Percentiles rank a stretch among this genome's conserved stretches.
These are phyloP conservation scores for Cylindricascospora bacillispora DNA, from an alignment of 1,139 yeast genomes.

Conservation along the genomic window DNA sequence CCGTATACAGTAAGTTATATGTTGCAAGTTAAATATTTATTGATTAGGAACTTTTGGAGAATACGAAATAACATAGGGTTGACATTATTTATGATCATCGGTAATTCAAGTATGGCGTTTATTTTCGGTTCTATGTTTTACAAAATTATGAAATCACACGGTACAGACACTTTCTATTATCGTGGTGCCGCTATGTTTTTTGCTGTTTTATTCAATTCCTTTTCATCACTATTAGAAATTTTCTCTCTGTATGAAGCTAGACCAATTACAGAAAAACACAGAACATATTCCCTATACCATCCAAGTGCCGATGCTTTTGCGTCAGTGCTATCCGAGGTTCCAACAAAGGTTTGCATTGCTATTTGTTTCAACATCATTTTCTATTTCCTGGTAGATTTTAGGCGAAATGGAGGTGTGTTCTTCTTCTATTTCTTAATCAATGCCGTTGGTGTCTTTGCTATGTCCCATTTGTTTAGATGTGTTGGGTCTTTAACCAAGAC, in stretches of 20 bases:
- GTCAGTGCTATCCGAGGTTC: conserved; percentile 46
- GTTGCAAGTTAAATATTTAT: conserved; percentile 39
- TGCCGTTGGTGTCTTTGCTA: conserved; percentile 36
- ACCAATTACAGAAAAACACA: conserved; percentile 59
- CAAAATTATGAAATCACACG: conserved; percentile 31
- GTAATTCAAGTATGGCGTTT: conserved; percentile 48
- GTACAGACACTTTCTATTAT: conserved; percentile 39
- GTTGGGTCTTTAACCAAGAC: conserved; percentile 45
- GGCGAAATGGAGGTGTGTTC: conserved; percentile 46
- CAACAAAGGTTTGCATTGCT: conserved; percentile 38
- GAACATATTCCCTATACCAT: conserved; percentile 49
- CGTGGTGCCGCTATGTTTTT: conserved; percentile 56
- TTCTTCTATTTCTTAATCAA: conserved; percentile 43
- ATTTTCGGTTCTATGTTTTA: conserved; percentile 54
- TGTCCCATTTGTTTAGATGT: conserved; percentile 51
- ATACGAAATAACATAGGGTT: conserved; percentile 50
- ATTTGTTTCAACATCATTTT: conserved; percentile 40
- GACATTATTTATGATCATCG: conserved; percentile 39
- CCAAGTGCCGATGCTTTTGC: conserved; percentile 61
- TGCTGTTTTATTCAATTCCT: conserved; percentile 56
- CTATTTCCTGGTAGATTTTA: conserved; percentile 48
- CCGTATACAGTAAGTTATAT: conserved; percentile 48
- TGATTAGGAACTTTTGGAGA: conserved; percentile 44
- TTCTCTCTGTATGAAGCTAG: conserved; percentile 51
- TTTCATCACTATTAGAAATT: conserved; percentile 52